Conservation (phyloP, 176 grass and related monocot genomes). For the Thalia dealbata region DNA sequence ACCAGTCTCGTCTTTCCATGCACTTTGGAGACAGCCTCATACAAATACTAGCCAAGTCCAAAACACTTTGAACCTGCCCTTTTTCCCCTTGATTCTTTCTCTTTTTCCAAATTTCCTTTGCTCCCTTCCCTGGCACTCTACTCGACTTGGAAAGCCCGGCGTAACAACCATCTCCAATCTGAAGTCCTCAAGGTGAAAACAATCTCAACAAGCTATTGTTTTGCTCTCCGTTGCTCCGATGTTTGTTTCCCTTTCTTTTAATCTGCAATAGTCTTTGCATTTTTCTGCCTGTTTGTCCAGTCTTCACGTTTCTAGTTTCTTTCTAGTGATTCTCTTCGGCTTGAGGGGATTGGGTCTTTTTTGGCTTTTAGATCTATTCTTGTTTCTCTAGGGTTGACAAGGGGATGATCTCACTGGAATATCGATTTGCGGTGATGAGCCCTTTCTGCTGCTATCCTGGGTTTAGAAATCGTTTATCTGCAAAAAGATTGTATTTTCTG, state of each 20-base stretch:
- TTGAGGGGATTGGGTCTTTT: neutral
- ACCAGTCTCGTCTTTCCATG: neutral
- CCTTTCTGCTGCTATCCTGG: neutral
- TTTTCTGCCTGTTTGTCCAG: neutral
- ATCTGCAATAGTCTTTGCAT: neutral
- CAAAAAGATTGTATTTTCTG: neutral
- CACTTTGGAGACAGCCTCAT: neutral
- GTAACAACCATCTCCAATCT: neutral
- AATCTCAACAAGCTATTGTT: neutral
- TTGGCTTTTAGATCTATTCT: neutral
- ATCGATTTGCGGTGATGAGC: neutral
- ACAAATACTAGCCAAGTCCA: constrained; percentile 1
- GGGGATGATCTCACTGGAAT: neutral
- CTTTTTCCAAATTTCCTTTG: neutral
- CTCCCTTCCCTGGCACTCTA: neutral
- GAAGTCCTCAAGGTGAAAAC: neutral
- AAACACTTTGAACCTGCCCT: neutral
- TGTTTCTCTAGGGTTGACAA: no score
- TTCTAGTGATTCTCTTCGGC: neutral
- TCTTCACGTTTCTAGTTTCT: no score
- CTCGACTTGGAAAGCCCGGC: neutral
- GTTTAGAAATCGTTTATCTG: neutral
- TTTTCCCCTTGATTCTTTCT: neutral
- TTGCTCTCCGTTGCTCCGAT: neutral
- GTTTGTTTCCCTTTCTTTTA: neutral